Base-by-base conservation (phyloP, 1,284 basidiomycete species). In the Bondarzewia mesenterica region DNA sequence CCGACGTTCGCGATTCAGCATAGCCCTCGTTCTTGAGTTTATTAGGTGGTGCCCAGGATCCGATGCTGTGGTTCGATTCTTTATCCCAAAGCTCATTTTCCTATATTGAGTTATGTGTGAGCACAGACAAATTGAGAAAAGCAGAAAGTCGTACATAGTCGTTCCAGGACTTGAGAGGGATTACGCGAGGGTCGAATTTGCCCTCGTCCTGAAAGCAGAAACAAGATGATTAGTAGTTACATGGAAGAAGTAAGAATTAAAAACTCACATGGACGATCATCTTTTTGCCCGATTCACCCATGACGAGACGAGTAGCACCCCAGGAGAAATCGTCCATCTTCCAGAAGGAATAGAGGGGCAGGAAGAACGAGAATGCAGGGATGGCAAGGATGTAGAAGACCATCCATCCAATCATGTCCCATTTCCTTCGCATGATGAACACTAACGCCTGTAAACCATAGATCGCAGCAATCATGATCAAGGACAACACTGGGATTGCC, bases 321-420 rank as follows among this genome's bases (percentile, higher is more conserved):
- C 93, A 96, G 3, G 91, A 94, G 80, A 98, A 98, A 69, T 96
- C 93, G 68, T 98, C 95, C 94, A 98, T 98, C 57, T 78, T 83
- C 95, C 94, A 99, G 84, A 98, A 98, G 1, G 95, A 95, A 67
- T 97, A 97, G 18, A 97, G 70, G 1, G 94, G 95, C 36, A 98
- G 77, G 68, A 93, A 78, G 72, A 99, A 86, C 18, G 93, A 93
- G 74, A 93, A 94, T 44, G 80, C 80, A 3, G 92, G 92, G 55
- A 95, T 92, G 46, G 92, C 93, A 18, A 93, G 65, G 62, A 97
- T 89, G 69, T 96, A 97, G 70, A 97, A 93, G 39, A 95, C 61
- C 92, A 97, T 96, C 93, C 93, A 96, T 2, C 91, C 91, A 57
- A 93, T 81, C 89, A 93, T 94, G 64, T 93, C 90, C 92, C 91